These are phyloP conservation scores for Zizania latifolia DNA, from an alignment of 176 grass and related monocot genomes.

Conservation along the genomic window DNA sequence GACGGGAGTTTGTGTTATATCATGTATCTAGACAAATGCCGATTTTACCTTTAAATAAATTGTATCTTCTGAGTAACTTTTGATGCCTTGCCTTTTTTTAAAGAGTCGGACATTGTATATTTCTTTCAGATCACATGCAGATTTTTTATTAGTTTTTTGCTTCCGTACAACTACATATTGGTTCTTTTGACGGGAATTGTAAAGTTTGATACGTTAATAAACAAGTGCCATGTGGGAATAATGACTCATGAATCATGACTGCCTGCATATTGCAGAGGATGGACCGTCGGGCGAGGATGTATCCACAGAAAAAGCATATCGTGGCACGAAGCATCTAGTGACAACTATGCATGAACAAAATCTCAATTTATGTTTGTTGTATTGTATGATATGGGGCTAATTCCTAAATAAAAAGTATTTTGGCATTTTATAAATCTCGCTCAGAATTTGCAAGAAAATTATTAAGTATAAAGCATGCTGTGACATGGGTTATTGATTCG, in stretches of 20 bases:
- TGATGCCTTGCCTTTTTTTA: neutral
- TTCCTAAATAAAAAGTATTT: no score
- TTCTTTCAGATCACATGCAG: neutral
- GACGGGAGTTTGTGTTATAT: constrained; percentile 28
- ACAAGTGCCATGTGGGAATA: neutral
- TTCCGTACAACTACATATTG: constrained; percentile 2
- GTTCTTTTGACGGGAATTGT: constrained; percentile 26
- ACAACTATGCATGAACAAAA: no score
- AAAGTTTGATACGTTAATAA: constrained; percentile 35
- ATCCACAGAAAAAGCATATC: no score
- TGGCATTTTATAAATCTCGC: no score
- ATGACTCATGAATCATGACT: neutral
- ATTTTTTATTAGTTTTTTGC: constrained; percentile 8
- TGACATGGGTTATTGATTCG: no score
- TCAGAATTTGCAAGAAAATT: no score
- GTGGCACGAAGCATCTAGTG: no score
- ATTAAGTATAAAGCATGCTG: no score
- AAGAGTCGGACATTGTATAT: constrained; percentile 27
- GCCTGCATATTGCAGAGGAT: neutral
- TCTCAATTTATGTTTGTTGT: no score
- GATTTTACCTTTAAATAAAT: constrained; percentile 42
- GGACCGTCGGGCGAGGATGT: no score
- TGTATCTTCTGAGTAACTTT: constrained; percentile 7
- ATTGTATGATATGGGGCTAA: no score
- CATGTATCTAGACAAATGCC: constrained; percentile 25